Base-by-base conservation (phyloP, 805 yeast species). In the Lachancea cidri region DNA sequence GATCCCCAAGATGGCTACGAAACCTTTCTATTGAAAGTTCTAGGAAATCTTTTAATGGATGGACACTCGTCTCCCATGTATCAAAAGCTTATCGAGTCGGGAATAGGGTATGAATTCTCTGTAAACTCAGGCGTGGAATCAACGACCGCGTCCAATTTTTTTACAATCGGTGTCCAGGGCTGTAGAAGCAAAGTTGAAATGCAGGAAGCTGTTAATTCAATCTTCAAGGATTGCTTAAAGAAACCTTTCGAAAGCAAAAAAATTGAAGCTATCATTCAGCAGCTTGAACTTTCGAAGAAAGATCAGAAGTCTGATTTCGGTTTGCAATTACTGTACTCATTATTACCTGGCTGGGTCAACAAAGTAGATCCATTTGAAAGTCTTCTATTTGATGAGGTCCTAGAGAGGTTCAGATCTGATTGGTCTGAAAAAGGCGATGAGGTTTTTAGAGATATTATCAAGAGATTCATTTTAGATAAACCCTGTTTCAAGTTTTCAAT, bases 41-140 rank as follows among this genome's bases (percentile, higher is more conserved):
- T 88, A 36, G 77, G 85, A 16, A 75, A 81, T 17, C 66, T 93
- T 39, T 67, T 93, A 25, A 76, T 82, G 49, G 96, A 86, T 57
- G 98, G 98, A 2, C 98, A 91, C 56, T 83, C 93, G 9, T 83
- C 98, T 4, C 91, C 95, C 5, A 70, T 93, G 41, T 86, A 89
- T 62, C 86, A 88, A 61, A 76, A 77, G n/a, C 68, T 93, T 41
- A 83, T 93, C 41, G 98, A 93, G 60, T 65, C 83, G 1, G 93
- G 91, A 1, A 57, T 81, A 25, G 98, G 93, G 32, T 77, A 85
- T 38, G 97, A 93, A 49, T 93, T 81, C 56, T 69, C 91, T 1
- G 84, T 87, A 4, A 93, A 93, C 57, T 71, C 95, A 0, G 98
- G 98, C 1, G 68, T 86, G 41, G 97, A 91, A 44, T 73, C 84